A percentile compares a stretch with the other conserved stretches of the same genome.
Conservation (phyloP, 2,329 filamentous ascomycete genomes). For the Penicillium sp. region DNA sequence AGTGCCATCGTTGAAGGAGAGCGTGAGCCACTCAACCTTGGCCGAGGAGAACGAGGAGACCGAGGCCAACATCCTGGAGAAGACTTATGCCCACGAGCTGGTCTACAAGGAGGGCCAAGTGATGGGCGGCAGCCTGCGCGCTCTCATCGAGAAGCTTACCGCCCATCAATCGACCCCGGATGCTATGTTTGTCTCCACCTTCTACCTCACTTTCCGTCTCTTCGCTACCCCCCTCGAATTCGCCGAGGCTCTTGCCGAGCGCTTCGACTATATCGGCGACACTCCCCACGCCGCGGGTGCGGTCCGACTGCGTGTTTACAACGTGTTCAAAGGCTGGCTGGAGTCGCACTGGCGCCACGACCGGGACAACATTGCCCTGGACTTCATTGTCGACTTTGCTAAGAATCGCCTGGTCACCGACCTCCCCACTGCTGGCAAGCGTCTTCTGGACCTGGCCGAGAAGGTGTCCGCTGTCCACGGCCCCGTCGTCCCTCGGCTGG, state of each 20-base stretch:
- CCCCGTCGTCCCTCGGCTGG: conserved; percentile 74
- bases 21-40: conserved; percentile 62
- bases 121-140: conserved; percentile 84
- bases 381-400: conserved; percentile 76
- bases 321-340: conserved; percentile 95
- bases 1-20: conserved; percentile 66
- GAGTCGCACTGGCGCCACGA: conserved; percentile 92
- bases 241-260: conserved; percentile 77
- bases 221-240: conserved; percentile 81
- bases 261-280: conserved; percentile 87
- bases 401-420: conserved; percentile 64
- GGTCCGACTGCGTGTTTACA: conserved; percentile 87
- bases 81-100: conserved; percentile 86
- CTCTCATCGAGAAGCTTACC: conserved; percentile 90
- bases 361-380: conserved; percentile 72
- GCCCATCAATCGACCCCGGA: conserved; percentile 91
- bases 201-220: conserved; percentile 92
- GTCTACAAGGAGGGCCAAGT: conserved; percentile 94
- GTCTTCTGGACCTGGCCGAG: conserved; percentile 74
- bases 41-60: conserved; percentile 74
- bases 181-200: conserved; percentile 85
- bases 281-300: conserved; percentile 71
- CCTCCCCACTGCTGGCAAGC: conserved; percentile 73
- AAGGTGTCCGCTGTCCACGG: conserved; percentile 72
- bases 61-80: conserved; percentile 82